phyloP scores from a whole-genome alignment of 2,329 filamentous ascomycete species.

The Aspergillus arachidicola region DNA sequence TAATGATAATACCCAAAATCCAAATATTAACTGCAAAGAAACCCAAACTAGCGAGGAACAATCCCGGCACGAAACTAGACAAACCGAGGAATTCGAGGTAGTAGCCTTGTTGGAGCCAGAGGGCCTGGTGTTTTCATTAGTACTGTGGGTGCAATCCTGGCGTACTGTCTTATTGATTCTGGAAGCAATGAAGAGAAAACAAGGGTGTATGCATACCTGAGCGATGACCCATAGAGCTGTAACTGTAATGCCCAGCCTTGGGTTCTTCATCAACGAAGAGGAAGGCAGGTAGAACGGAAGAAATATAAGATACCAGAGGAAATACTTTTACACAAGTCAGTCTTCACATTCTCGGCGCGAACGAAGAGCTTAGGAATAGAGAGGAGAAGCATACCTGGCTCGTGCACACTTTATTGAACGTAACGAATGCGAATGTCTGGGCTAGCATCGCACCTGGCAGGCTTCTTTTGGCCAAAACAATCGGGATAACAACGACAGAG shows the following conservation, averaged over 20 bases:
- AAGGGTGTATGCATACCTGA: slow-evolving; percentile 54
- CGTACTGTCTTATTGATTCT: not conserved
- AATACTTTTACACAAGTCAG: slow-evolving; percentile 65
- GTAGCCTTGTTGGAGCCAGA: slow-evolving; percentile 77
- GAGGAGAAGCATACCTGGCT: slow-evolving; percentile 70
- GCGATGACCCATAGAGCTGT: slow-evolving; percentile 72
- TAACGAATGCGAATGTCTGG: slow-evolving; percentile 95
- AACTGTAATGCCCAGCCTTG: slow-evolving; percentile 65
- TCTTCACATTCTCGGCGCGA: not conserved
- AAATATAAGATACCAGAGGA: slow-evolving; percentile 96
- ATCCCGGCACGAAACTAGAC: slow-evolving; percentile 81
- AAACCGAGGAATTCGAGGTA: slow-evolving; percentile 76
- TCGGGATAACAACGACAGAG: slow-evolving; percentile 73
- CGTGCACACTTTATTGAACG: slow-evolving; percentile 98
- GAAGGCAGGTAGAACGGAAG: slow-evolving; percentile 85
- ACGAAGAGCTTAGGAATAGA: not conserved
- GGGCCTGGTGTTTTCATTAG: slow-evolving; percentile 43
- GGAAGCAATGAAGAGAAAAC: not conserved
- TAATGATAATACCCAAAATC: slow-evolving; percentile 79
- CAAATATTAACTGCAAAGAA: slow-evolving; percentile 89
- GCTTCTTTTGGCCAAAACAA: slow-evolving; percentile 77
- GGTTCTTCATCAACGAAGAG: slow-evolving; percentile 69
- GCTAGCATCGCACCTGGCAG: slow-evolving; percentile 84
- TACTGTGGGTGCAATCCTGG: too few species aligned
- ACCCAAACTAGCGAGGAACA: slow-evolving; percentile 72